Base-by-base conservation (phyloP, 179 eudicot species). In the Corrigiola litoralis region DNA sequence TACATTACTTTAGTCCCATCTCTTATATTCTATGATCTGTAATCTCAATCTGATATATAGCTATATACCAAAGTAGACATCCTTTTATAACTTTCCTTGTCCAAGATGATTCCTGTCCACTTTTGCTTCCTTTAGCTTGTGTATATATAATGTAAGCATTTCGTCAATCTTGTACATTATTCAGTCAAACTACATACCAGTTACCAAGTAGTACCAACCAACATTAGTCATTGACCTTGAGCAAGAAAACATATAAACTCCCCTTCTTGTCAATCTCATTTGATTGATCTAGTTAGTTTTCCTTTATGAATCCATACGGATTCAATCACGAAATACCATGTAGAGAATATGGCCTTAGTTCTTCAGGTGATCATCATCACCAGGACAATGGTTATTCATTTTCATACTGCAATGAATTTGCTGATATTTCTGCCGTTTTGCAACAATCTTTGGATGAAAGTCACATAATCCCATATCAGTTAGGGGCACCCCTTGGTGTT, bases 261-360 rank as follows among this genome's bases (percentile, higher is more conserved):
- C 14, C 34, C 28, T 41, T 49, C 14, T 16, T 11, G 6, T 12
- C 10, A 31, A 51, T 11, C 2, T 29, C 38, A n/a, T n/a, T n/a
- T n/a, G n/a, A n/a, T n/a, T n/a, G n/a, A n/a, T n/a, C n/a, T n/a
- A n/a, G n/a, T n/a, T n/a, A n/a, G n/a, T n/a, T n/a, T n/a, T n/a
- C n/a, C n/a, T n/a, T n/a, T n/a, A 71, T 77, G 73, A 68, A 77
- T 68, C 16, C 28, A 1, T 68, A 62, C 33, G 34, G 51, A 5
- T 50, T 58, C 23, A 72, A 20, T 47, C 67, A 58, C 17, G 74
- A 72, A 20, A 41, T 51, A n/a, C 20, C 65, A 41, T 32, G 13
- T 24, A n/a, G n/a, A n/a, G n/a, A n/a, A n/a, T n/a, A n/a, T n/a
- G n/a, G 33, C 17, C 48, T 44, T 18, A 44, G 6, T 46, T 59